Base-by-base conservation (phyloP, 441 rosid genomes). In the Eruca vesicaria region DNA sequence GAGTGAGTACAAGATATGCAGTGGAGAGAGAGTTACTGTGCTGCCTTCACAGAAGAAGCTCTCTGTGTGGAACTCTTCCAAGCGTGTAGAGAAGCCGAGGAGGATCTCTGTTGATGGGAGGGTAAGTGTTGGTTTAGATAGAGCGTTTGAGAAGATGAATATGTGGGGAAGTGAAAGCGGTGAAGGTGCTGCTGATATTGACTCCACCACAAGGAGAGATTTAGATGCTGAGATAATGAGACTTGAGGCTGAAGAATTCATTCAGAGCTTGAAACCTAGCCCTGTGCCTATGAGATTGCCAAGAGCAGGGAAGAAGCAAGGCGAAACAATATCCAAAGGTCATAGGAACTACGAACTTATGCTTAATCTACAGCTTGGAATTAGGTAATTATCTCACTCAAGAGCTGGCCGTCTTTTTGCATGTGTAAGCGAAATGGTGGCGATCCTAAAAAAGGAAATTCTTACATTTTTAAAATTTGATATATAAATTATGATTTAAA, bases 41-140 rank as follows among this genome's bases (percentile, higher is more conserved):
- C 55, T 85, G 71, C 94, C 92, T 35, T 89, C 91, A 12, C 91
- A 89, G 69, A 89, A 89, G 76, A 85, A 75, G 72, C 78, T 87
- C 14, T 88, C 92, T 0, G 81, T 86, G 12, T 89, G 92, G 92
- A 82, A 82, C 73, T 86, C 91, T 7, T 74, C 97, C 0, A 90
- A 89, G 58, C 76, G 80, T 1, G 77, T 72, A 0, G 83, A 82
- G 36, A 76, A 71, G 68, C 79, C 86, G 0, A 85, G 89, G 73
- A 77, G 88, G 82, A 74, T 78, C 83, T 86, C 94, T 1, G 86
- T 82, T 38, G 92, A 87, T 43, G 94, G 82, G 55, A 84, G 92
- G 63, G 84, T 78, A 12, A 86, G 91, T n/a, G 84, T 76, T 18
- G 80, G 89, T 4, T 61, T 82, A 57, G 89, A 86, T 66, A 85